Percentiles rank a stretch among this genome's conserved stretches.
Evolutionary conservation across 441 rosid genomes (phyloP).

Genomic region (Aleurites moluccanus): DNA sequence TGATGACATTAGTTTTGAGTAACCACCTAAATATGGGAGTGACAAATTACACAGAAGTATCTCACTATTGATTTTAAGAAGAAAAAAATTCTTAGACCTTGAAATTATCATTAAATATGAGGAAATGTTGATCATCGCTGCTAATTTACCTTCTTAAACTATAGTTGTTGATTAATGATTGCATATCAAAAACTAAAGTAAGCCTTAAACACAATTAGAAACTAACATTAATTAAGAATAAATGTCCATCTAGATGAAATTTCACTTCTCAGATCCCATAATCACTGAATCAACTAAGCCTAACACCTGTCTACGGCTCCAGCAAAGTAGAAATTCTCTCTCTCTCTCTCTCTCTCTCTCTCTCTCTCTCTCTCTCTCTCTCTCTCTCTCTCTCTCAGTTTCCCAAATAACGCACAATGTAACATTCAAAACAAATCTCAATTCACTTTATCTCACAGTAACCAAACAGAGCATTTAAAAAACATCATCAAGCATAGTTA

Average conservation of each 20-base stretch:
- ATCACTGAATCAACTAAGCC: constrained; percentile 12
- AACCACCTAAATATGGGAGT: not conserved
- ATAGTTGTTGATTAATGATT: not conserved
- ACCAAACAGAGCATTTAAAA: constrained; percentile 17
- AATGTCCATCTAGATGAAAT: not conserved
- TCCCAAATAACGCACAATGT: constrained; percentile 18
- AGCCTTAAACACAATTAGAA: not conserved
- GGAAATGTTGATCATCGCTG: not conserved
- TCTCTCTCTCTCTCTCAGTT: not conserved
- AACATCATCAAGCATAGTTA: not conserved
- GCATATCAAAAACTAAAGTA: not conserved
- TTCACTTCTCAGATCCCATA: constrained; percentile 6
- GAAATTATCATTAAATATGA: not conserved
- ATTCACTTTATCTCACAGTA: constrained; percentile 12
- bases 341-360: too few species aligned
- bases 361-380: too few species aligned
- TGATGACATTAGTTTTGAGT: not conserved
- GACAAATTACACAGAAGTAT: too few species aligned
- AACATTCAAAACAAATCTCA: constrained; percentile 25
- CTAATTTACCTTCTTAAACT: not conserved
- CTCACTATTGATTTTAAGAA: not conserved
- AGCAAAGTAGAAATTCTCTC: not conserved
- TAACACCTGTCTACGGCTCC: not conserved
- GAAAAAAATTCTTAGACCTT: not conserved
- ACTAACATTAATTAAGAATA: not conserved